Base-by-base conservation (phyloP, 2,329 filamentous ascomycete species). In the Neobulgaria alba region DNA sequence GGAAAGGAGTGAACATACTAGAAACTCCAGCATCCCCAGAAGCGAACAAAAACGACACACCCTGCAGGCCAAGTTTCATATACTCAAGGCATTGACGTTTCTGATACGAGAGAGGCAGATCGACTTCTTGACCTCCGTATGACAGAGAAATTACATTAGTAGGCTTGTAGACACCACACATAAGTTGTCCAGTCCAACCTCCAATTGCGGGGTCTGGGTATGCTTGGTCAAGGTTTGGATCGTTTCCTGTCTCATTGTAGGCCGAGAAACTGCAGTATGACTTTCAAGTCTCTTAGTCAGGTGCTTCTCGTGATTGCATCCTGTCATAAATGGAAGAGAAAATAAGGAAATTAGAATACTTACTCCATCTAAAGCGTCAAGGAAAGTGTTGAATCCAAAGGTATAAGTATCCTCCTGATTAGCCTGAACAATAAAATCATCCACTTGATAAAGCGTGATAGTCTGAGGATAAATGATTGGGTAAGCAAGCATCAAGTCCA, bases 111-210 rank as follows among this genome's bases (percentile, higher is more conserved):
- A 62, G 54, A 0, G 79, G 78, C 0, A 84, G 66, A 2, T 72
- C 70, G 53, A 80, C 75, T 60, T 85, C 80, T 42, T 75, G 68
- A 41, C 82, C 79, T 35, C 76, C 78, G 54, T 77, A 77, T 8
- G 68, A 73, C 17, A 72, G 70, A 10, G 66, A 71, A 42, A 76
- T 69, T 41, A 76, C 72, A 43, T 75, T 73, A 3, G 73, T 67
- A 8, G 69, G 57, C 5, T 59, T 56, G 40, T 62, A 66, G 5
- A 57, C 61, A 15, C n/a, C 64, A 53, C 41, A 47, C 69, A 68
- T 10, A 55, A 45, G 14, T n/a, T 55, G 3, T 10, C 48, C 45
- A 14, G 51, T 47, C 33, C 46, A 51, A 61, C 62, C 42, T 68
- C 66, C 14, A 66, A 55, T 35, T 41, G 36, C 23, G 18, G 29